Conservation (phyloP, 495 filamentous ascomycete species). For the Aspergillus mulundensis region DNA sequence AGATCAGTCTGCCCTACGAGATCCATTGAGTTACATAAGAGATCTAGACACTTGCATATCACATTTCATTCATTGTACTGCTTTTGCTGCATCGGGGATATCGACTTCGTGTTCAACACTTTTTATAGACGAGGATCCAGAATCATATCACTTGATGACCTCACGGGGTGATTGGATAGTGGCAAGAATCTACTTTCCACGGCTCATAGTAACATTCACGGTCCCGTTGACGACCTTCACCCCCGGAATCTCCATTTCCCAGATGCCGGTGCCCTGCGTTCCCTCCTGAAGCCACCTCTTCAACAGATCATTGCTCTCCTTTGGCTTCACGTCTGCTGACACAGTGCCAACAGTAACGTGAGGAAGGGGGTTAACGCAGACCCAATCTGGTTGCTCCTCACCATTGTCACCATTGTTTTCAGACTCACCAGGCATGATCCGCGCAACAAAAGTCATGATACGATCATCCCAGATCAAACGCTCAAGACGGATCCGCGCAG, state of each 20-base stretch:
- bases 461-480: conserved; percentile 74
- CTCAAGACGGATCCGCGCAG: conserved; percentile 56
- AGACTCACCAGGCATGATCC: conserved; percentile 45
- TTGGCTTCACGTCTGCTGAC: conserved; percentile 69
- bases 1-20: not conserved
- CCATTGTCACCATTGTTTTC: conserved; percentile 12
- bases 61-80: not conserved
- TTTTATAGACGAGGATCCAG: not conserved
- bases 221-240: conserved; percentile 41
- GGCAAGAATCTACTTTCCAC: conserved; percentile 16
- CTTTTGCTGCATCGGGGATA: not conserved
- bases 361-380: conserved; percentile 71
- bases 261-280: conserved; percentile 45
- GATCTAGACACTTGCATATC: not conserved
- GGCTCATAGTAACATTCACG: conserved; percentile 43
- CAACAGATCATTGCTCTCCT: conserved; percentile 87
- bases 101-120: not conserved
- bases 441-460: conserved; percentile 83
- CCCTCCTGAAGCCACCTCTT: conserved; percentile 59
- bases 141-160: not conserved
- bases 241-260: conserved; percentile 40
- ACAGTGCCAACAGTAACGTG: conserved; percentile 89
- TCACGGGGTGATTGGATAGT: not conserved
- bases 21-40: not conserved
- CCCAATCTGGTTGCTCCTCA: conserved; percentile 45